Evolutionary conservation across 2,329 filamentous ascomycete genomes (phyloP).

Genomic region (Xylariales sp.): DNA sequence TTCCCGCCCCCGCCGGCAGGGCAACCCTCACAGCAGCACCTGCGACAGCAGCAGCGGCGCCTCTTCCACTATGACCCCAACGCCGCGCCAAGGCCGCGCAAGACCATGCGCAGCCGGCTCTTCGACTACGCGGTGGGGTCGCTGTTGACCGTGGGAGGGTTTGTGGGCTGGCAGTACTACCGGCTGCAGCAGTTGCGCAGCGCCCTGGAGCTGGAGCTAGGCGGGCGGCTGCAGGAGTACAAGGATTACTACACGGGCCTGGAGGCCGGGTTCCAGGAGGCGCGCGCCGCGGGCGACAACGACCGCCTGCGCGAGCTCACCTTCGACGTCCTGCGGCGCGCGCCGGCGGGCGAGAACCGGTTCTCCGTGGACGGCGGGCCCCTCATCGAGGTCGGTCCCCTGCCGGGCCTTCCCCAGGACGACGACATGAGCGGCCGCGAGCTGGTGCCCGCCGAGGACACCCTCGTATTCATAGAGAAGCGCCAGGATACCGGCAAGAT

Average conservation of each 20-base stretch:
- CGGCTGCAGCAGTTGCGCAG: neutral
- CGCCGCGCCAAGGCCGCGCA: neutral
- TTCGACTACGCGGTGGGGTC: constrained; percentile 12
- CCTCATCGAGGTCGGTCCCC: constrained; percentile 9
- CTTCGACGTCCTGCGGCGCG: constrained; percentile 2
- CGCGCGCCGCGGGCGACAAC: constrained; percentile 8
- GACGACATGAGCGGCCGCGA: constrained; percentile 10
- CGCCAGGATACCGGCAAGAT: constrained; percentile 1
- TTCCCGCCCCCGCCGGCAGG: neutral
- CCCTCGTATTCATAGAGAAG: constrained; percentile 10
- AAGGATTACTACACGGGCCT: constrained; percentile 3
- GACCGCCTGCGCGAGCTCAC: constrained; percentile 9
- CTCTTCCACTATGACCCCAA: constrained; percentile 5
- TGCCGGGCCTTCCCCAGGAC: constrained; percentile 10
- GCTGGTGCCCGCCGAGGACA: constrained; percentile 12
- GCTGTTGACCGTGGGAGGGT: constrained; percentile 5
- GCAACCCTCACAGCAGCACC: neutral
- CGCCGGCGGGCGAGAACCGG: neutral
- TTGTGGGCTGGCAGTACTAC: constrained; percentile 5
- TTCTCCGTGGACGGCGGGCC: neutral
- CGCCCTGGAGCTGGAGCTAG: neutral
- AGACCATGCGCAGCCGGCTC: constrained; percentile 3
- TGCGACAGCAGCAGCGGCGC: neutral
- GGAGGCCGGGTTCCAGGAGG: constrained; percentile 7
- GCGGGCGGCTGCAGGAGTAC: constrained; percentile 3